Evolutionary conservation across 345 rosid species (phyloP).

Genomic region (Pelargonium nanum): DNA sequence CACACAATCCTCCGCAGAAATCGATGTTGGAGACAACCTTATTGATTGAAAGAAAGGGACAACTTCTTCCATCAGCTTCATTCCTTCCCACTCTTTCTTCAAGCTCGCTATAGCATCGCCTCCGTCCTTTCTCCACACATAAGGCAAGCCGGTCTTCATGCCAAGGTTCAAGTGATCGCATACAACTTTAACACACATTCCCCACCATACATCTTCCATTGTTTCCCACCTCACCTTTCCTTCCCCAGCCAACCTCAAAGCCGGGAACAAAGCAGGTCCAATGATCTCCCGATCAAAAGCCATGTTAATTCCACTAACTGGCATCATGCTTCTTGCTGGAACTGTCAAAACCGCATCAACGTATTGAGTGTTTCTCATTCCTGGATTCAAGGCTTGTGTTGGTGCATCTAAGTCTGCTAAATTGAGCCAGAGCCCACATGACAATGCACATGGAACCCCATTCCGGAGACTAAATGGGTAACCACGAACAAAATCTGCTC

Average conservation of each 20-base stretch:
- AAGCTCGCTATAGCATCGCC: slow-evolving; percentile 71
- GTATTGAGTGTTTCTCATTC: slow-evolving; percentile 48
- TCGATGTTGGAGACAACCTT: slow-evolving; percentile 40
- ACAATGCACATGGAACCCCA: slow-evolving; percentile 76
- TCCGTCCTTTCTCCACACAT: slow-evolving; percentile 81
- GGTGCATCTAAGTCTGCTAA: slow-evolving; percentile 91
- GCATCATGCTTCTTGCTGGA: slow-evolving; percentile 52
- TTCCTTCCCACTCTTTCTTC: slow-evolving; percentile 96
- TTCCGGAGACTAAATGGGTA: slow-evolving; percentile 84
- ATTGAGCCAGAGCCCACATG: slow-evolving; percentile 95
- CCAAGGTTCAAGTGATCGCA: slow-evolving; percentile 79
- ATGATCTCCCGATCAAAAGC: slow-evolving; percentile 68
- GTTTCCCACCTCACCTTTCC: slow-evolving; percentile 95
- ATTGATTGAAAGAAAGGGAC: slow-evolving; percentile 72
- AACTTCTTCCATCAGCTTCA: slow-evolving; percentile 86
- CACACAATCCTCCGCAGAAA: slow-evolving; percentile 62
- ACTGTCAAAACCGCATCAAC: slow-evolving; percentile 87
- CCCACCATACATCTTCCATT: slow-evolving; percentile 84
- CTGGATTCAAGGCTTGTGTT: slow-evolving; percentile 89
- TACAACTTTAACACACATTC: slow-evolving; percentile 75
- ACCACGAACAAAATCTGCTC: slow-evolving; percentile 95
- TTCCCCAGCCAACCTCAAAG: slow-evolving; percentile 65
- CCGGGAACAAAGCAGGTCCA: slow-evolving; percentile 81
- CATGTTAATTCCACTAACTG: slow-evolving; percentile 83
- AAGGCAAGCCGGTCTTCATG: slow-evolving; percentile 79